These are phyloP conservation scores for Coniochaeta sp. DNA, from an alignment of 2,329 filamentous ascomycete genomes.

Conservation along the genomic window DNA sequence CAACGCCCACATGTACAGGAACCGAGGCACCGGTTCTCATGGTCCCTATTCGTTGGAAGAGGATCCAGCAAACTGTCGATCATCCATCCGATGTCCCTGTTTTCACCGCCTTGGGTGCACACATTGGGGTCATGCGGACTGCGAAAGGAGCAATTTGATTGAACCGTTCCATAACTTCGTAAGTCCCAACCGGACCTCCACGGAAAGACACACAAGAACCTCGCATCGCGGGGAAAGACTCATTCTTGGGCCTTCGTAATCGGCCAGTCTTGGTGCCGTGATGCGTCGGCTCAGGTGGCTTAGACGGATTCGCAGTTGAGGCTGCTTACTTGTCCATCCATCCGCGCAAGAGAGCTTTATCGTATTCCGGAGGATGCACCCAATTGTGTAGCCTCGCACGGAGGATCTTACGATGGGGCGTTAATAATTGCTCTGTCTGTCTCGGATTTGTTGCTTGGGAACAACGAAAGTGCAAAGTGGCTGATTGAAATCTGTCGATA, in stretches of 20 bases:
- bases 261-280: background rate
- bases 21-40: background rate
- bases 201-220: background rate
- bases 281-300: background rate
- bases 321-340: background rate
- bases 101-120: background rate
- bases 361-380: background rate
- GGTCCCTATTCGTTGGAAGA: background rate
- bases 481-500: background rate
- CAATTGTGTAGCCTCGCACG: background rate
- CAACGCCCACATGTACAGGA: too few relatives aligned
- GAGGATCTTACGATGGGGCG: background rate
- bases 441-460: background rate
- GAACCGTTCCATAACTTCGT: background rate
- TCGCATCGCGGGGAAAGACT: background rate
- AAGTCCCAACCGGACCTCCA: background rate
- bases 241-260: background rate
- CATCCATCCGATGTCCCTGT: background rate
- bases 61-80: background rate
- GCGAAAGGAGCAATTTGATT: background rate
- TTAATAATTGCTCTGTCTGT: background rate
- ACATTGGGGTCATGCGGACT: background rate
- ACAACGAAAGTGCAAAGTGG: background rate
- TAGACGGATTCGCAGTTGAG: background rate
- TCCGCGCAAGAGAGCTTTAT: background rate